phyloP scores from a whole-genome alignment of 805 yeast species.

The Candida silvatica region DNA sequence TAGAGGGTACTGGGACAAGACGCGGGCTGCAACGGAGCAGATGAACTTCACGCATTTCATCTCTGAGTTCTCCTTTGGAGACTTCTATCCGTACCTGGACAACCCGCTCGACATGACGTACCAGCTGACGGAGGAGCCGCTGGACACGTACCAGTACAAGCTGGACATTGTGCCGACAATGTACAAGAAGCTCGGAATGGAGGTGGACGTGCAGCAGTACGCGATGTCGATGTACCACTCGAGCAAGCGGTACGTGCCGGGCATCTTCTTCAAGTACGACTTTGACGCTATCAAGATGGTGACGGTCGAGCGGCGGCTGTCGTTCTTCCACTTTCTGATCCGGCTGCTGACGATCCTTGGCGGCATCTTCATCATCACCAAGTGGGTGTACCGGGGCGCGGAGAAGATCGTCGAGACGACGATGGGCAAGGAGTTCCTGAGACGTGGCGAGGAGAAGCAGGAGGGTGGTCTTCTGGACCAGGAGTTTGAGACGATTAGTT shows the following conservation, averaged over 20 bases:
- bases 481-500: slow-evolving; percentile 19
- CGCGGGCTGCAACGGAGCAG: slow-evolving; percentile 36
- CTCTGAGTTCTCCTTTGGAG: slow-evolving; percentile 85
- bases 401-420: slow-evolving; percentile 45
- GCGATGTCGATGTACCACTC: slow-evolving; percentile 45
- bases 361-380: slow-evolving; percentile 63
- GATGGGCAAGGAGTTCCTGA: slow-evolving; percentile 50
- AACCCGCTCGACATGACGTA: slow-evolving; percentile 84
- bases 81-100: slow-evolving; percentile 73
- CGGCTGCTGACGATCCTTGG: slow-evolving; percentile 77
- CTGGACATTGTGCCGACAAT: slow-evolving; percentile 79
- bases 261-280: slow-evolving; percentile 75
- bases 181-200: slow-evolving; percentile 62
- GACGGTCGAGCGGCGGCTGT: slow-evolving; percentile 61
- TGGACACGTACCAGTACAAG: slow-evolving; percentile 54
- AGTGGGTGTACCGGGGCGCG: slow-evolving; percentile 50
- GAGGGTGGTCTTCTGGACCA: slow-evolving; percentile 23
- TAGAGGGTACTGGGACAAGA: slow-evolving; percentile 39
- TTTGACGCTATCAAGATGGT: slow-evolving; percentile 79
- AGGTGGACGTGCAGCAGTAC: slow-evolving; percentile 78
- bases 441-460: slow-evolving; percentile 38
- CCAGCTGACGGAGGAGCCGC: slow-evolving; percentile 38
- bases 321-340: slow-evolving; percentile 71
- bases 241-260: slow-evolving; percentile 42
- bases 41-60: slow-evolving; percentile 80